Percentiles rank a stretch among this genome's conserved stretches.
These are phyloP conservation scores for Entomortierella beljakovae DNA, from an alignment of 192 early-diverging fungal genomes.

Conservation along the genomic window DNA sequence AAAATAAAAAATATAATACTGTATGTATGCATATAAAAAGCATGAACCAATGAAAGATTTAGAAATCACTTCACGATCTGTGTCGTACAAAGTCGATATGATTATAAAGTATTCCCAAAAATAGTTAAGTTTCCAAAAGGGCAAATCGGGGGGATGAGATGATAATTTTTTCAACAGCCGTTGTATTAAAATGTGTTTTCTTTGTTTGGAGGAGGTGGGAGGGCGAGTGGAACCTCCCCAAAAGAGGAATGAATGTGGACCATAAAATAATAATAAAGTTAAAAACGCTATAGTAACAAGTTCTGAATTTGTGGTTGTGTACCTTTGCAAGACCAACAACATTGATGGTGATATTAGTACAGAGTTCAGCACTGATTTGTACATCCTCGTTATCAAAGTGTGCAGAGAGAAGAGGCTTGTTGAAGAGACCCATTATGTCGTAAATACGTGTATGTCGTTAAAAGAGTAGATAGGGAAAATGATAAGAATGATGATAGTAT, in stretches of 20 bases:
- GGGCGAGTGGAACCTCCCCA: too few species aligned
- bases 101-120: too few species aligned
- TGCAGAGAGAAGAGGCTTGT: slow-evolving; percentile 42
- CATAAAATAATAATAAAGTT: neutral
- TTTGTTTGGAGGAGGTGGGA: too few species aligned
- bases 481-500: too few species aligned
- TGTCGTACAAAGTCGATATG: too few species aligned
- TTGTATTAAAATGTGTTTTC: too few species aligned
- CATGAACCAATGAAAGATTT: slow-evolving; percentile 32
- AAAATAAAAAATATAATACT: neutral
- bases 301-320: neutral
- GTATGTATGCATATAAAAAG: neutral
- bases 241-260: too few species aligned
- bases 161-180: too few species aligned
- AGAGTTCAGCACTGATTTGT: slow-evolving; percentile 50
- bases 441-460: neutral
- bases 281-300: neutral
- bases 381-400: slow-evolving; percentile 53
- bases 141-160: neutral
- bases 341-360: slow-evolving; percentile 46
- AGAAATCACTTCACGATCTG: too few species aligned
- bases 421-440: slow-evolving; percentile 41
- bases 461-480: too few species aligned
- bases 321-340: slow-evolving; percentile 51
- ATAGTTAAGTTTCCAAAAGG: neutral